Conservation (phyloP, 2,329 filamentous ascomycete species). For the Fusarium sp. region DNA sequence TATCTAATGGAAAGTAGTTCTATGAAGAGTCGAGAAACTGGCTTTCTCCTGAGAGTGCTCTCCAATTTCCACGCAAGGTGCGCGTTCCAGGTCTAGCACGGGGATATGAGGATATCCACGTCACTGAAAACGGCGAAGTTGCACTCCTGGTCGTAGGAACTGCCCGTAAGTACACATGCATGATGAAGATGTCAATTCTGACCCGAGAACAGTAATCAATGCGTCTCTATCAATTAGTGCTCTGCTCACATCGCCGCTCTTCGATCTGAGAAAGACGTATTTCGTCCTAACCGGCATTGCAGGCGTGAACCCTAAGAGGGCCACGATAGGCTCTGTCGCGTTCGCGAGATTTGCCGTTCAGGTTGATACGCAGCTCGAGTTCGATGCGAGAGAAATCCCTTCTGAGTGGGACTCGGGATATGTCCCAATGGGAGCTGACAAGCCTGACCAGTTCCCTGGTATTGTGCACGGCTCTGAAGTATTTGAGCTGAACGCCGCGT, state of each 20-base stretch:
- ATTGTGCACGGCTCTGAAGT: conserved; percentile 41
- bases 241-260: conserved; percentile 27
- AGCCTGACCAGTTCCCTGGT: conserved; percentile 26
- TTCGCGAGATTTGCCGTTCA: conserved; percentile 42
- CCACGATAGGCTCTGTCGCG: conserved; percentile 39
- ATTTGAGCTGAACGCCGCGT: conserved; percentile 30
- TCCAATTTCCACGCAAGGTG: conserved; percentile 29
- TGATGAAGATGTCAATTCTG: rapidly evolving
- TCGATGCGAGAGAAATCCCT: conserved; percentile 39
- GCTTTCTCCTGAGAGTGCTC: conserved; percentile 15
- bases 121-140: conserved; percentile 16
- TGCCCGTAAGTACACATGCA: neutral
- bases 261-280: conserved; percentile 36
- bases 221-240: conserved; percentile 33
- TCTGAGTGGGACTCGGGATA: conserved; percentile 37
- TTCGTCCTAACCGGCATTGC: conserved; percentile 42
- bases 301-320: conserved; percentile 40
- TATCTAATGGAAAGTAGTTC: conserved; percentile 8
- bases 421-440: conserved; percentile 34
- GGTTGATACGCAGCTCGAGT: conserved; percentile 36
- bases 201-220: conserved; percentile 19
- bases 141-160: conserved; percentile 34
- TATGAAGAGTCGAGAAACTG: conserved; percentile 32
- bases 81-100: conserved; percentile 27
- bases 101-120: conserved; percentile 29